Percentiles rank a stretch among this genome's conserved stretches.
Conservation (phyloP, 2,329 filamentous ascomycete genomes). For the Xylariaceae sp. region DNA sequence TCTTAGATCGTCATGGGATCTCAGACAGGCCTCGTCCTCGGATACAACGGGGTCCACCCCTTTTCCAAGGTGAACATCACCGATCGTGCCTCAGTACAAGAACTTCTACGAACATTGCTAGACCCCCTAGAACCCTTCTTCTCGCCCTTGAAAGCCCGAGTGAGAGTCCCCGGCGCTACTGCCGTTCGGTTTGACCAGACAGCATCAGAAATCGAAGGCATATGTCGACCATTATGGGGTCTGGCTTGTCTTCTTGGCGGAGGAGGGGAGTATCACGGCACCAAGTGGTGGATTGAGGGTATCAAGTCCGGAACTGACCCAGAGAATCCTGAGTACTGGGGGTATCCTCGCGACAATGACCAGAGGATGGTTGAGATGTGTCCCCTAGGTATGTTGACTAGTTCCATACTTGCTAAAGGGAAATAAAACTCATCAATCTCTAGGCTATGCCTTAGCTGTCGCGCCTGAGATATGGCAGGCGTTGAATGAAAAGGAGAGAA, state of each 20-base stretch:
- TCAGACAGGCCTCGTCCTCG: slow-evolving; percentile 40
- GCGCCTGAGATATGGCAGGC: slow-evolving; percentile 62
- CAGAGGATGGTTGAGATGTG: slow-evolving; percentile 85
- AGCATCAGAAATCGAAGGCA: slow-evolving; percentile 71
- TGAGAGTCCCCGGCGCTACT: slow-evolving; percentile 63
- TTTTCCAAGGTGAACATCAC: slow-evolving; percentile 49
- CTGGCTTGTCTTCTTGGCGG: slow-evolving; percentile 66
- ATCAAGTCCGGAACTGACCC: slow-evolving; percentile 68
- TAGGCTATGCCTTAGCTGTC: slow-evolving; percentile 65
- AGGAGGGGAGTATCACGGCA: slow-evolving; percentile 58
- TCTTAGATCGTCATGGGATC: slow-evolving; percentile 24
- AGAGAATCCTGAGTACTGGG: slow-evolving; percentile 67
- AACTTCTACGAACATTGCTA: slow-evolving; percentile 57
- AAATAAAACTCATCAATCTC: neutral
- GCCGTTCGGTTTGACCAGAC: slow-evolving; percentile 73
- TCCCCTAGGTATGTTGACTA: slow-evolving; percentile 50
- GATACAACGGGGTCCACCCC: slow-evolving; percentile 50
- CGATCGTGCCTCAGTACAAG: slow-evolving; percentile 52
- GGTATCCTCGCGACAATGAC: slow-evolving; percentile 67
- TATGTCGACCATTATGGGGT: slow-evolving; percentile 71
- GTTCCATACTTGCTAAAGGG: slow-evolving; percentile 1
- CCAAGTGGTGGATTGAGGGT: slow-evolving; percentile 63
- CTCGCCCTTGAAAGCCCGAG: slow-evolving; percentile 58
- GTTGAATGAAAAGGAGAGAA: slow-evolving; percentile 55
- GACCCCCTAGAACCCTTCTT: slow-evolving; percentile 68